Evolutionary conservation across 176 grass and related monocot genomes (phyloP).

Genomic region (Bromus sterilis): DNA sequence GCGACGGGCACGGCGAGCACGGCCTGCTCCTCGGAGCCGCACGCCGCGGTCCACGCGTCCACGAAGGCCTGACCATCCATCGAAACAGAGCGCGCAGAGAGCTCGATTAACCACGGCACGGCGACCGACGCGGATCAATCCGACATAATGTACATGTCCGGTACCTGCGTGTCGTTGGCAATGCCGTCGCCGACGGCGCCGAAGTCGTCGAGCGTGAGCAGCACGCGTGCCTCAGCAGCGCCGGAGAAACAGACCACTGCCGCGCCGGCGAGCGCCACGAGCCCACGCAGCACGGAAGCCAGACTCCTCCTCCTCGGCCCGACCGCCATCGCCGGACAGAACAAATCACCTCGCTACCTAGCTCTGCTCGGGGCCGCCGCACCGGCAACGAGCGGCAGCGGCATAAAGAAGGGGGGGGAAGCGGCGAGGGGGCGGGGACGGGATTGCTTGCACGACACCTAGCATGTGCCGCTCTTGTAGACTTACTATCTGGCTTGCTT

Average conservation of each 20-base stretch:
- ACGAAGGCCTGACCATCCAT: conserved; percentile 41
- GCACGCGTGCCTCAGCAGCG: conserved; percentile 17
- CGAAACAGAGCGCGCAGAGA: not conserved
- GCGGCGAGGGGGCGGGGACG: not conserved
- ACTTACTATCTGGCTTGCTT: not conserved
- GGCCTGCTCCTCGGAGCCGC: conserved; percentile 23
- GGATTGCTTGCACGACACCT: conserved; percentile 10
- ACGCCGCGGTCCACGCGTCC: conserved; percentile 56
- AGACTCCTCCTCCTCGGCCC: not conserved
- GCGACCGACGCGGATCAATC: not conserved
- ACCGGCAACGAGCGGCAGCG: not conserved
- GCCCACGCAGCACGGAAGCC: not conserved
- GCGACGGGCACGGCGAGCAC: conserved; percentile 43
- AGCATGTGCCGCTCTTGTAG: conserved; percentile 4
- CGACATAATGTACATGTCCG: not conserved
- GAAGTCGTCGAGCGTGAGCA: conserved; percentile 50
- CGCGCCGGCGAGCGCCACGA: not conserved
- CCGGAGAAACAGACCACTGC: not conserved
- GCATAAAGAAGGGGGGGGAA: not conserved
- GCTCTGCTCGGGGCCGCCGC: not conserved
- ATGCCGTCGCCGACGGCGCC: conserved; percentile 59
- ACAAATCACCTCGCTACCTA: not conserved
- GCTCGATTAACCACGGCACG: not conserved
- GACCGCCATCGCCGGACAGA: not conserved
- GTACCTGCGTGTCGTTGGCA: conserved; percentile 54